Conservation (phyloP, 345 rosid genomes). For the Pistacia atlantica region DNA sequence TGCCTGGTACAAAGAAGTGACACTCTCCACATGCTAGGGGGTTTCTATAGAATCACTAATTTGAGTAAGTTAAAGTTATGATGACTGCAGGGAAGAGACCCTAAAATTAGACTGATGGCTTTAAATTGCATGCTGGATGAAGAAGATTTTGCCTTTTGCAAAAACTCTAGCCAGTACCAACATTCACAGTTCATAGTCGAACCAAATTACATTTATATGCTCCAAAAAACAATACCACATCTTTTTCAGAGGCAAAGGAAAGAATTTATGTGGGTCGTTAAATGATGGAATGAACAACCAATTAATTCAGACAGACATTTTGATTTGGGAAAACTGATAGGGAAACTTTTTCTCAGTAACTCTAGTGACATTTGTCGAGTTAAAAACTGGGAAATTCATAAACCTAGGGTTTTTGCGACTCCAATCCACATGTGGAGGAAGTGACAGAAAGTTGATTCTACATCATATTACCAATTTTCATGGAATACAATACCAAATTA, state of each 20-base stretch:
- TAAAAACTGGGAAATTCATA: neutral
- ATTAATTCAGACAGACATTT: no score
- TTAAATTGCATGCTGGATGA: no score
- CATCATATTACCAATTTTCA: neutral
- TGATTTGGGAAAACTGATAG: neutral
- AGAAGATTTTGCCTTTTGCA: no score
- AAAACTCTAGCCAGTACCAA: no score
- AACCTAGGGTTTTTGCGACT: neutral
- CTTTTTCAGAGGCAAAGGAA: neutral
- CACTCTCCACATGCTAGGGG: neutral
- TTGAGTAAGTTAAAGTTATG: neutral
- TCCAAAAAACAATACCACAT: no score
- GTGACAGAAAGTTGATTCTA: neutral
- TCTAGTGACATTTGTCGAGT: neutral
- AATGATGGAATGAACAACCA: no score
- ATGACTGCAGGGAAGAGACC: no score
- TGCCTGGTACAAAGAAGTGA: no score
- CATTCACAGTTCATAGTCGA: no score
- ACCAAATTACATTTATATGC: no score
- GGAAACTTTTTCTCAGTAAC: neutral
- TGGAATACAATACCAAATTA: neutral
- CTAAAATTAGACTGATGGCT: no score
- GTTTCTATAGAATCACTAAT: neutral
- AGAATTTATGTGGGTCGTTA: neutral
- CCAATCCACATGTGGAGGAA: neutral